Evolutionary conservation across 768 basidiomycete genomes (phyloP).

Genomic region (Amylocystis lapponica): DNA sequence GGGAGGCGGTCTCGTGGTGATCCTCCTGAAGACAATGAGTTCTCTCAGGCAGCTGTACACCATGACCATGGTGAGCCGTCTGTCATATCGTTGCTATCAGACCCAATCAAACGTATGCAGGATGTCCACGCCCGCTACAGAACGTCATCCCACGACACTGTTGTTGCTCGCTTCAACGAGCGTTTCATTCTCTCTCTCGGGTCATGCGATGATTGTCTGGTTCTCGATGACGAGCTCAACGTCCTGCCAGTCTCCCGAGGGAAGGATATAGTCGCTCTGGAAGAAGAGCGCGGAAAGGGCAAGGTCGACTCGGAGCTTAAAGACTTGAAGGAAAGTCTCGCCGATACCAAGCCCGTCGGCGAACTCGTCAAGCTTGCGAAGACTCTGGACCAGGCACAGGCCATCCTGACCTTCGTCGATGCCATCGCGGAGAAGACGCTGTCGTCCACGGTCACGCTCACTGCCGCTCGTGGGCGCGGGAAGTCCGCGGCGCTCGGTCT

Average conservation of each 20-base stretch:
- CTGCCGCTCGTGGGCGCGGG: constrained; percentile 91
- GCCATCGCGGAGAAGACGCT: constrained; percentile 91
- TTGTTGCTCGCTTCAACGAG: constrained; percentile 96
- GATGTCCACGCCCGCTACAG: constrained; percentile 95
- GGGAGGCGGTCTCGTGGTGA: constrained; percentile 84
- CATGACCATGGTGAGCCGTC: constrained; percentile 64
- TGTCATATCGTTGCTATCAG: not conserved
- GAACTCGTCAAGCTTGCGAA: constrained; percentile 86
- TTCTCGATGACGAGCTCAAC: constrained; percentile 96
- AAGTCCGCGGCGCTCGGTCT: constrained; percentile 97
- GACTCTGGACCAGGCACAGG: constrained; percentile 93
- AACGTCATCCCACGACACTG: constrained; percentile 83
- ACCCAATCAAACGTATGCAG: constrained; percentile 38
- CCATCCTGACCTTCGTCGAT: constrained; percentile 90
- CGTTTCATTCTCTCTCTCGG: constrained; percentile 97
- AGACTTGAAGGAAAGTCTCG: constrained; percentile 70
- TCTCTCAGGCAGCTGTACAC: constrained; percentile 88
- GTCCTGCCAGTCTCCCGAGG: constrained; percentile 93
- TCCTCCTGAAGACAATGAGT: constrained; percentile 92
- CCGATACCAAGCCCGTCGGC: constrained; percentile 81
- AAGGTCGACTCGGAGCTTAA: constrained; percentile 61
- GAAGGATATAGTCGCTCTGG: constrained; percentile 79
- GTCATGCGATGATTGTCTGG: constrained; percentile 85
- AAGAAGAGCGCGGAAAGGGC: constrained; percentile 43
- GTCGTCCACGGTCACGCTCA: constrained; percentile 91